Conservation (phyloP, 2,329 filamentous ascomycete genomes). For the Botrytis medusae region DNA sequence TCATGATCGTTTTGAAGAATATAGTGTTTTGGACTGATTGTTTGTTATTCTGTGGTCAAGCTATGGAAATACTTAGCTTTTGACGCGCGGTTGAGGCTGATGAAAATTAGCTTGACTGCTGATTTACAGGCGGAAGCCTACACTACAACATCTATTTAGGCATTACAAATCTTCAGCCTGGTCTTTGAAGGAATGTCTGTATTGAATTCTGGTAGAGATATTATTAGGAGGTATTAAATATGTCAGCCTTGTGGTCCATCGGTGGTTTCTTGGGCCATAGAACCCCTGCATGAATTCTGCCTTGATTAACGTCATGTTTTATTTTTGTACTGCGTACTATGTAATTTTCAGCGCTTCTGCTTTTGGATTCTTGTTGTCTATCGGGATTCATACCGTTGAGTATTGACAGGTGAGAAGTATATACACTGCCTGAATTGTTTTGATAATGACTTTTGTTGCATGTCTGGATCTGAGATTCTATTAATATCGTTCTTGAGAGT, state of each 20-base stretch:
- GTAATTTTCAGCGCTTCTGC: background rate
- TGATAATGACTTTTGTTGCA: background rate
- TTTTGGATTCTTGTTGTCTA: background rate
- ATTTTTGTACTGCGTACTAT: background rate
- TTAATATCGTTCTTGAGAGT: background rate
- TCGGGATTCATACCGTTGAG: background rate
- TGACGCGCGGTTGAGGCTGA: background rate
- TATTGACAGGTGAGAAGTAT: background rate
- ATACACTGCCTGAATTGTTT: background rate
- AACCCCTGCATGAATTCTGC: background rate
- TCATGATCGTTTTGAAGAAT: background rate
- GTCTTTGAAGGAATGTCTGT: background rate
- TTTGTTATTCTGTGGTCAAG: background rate
- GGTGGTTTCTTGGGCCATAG: background rate
- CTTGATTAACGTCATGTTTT: background rate
- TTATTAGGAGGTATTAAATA: background rate
- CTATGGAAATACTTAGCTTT: background rate
- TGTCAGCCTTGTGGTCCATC: background rate
- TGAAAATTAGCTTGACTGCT: background rate
- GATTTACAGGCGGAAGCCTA: background rate
- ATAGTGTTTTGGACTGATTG: background rate
- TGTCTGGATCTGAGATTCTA: background rate
- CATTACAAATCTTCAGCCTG: background rate
- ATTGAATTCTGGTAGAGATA: background rate
- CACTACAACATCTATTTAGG: too few relatives aligned